A percentile compares a stretch with the other conserved stretches of the same genome.
These are phyloP conservation scores for Raddia guianensis DNA, from an alignment of 176 grass and related monocot genomes.

Conservation along the genomic window DNA sequence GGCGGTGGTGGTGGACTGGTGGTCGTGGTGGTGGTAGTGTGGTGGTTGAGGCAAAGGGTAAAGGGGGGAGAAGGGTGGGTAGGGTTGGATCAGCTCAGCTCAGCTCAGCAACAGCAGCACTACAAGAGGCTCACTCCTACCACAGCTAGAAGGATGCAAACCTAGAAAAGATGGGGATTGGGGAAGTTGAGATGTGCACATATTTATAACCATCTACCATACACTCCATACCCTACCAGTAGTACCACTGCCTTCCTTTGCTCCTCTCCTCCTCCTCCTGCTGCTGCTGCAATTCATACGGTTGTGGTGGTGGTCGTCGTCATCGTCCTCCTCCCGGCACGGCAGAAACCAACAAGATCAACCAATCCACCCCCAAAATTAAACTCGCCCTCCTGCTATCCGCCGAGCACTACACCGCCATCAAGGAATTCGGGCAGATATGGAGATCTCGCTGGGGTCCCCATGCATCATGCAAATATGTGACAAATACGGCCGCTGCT, in stretches of 20 bases:
- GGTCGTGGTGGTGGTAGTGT: background rate
- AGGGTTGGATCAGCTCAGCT: constrained; percentile 22
- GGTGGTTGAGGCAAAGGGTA: constrained; percentile 40
- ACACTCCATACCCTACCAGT: constrained; percentile 2
- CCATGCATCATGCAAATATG: constrained; percentile 40
- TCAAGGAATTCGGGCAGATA: constrained; percentile 10
- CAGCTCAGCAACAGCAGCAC: background rate
- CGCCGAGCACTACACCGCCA: background rate
- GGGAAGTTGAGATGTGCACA: background rate
- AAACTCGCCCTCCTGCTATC: background rate
- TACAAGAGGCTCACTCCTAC: background rate
- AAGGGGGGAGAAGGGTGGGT: constrained; percentile 34
- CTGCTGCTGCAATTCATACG: constrained; percentile 20
- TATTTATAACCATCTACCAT: constrained; percentile 29
- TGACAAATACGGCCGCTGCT: constrained; percentile 34
- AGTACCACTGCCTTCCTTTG: background rate
- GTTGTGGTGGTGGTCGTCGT: background rate
- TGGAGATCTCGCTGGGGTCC: constrained; percentile 8
- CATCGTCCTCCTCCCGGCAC: background rate
- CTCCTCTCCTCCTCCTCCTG: background rate
- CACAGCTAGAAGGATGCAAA: constrained; percentile 27
- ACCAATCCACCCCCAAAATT: background rate
- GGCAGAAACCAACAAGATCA: background rate
- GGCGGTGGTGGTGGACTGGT: background rate
- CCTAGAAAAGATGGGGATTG: background rate